phyloP scores from a whole-genome alignment of 331 rosid genomes.

The Phaseolus coccineus region DNA sequence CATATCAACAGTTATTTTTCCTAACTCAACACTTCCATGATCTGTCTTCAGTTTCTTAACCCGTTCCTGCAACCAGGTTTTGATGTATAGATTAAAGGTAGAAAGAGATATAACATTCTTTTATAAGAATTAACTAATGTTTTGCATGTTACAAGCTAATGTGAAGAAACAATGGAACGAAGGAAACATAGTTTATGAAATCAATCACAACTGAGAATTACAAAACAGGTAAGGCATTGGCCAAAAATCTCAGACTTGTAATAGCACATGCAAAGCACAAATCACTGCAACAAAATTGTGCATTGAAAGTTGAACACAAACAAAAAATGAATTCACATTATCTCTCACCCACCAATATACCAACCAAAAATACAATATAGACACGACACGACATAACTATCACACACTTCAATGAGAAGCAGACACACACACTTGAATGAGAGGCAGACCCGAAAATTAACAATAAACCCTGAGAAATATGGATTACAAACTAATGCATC shows the following conservation, averaged over 20 bases:
- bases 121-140: not conserved
- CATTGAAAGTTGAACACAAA: constrained; percentile 19
- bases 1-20: constrained; percentile 92
- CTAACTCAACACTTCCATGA: constrained; percentile 85
- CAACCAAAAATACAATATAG: constrained; percentile 5
- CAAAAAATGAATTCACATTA: constrained; percentile 21
- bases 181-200: constrained; percentile 22
- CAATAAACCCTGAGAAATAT: constrained; percentile 26
- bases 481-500: not conserved
- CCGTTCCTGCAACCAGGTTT: constrained; percentile 72
- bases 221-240: constrained; percentile 4
- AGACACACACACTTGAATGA: not conserved
- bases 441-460: constrained; percentile 14
- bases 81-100: constrained; percentile 23
- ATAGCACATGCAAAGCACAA: constrained; percentile 27
- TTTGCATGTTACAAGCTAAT: constrained; percentile 24
- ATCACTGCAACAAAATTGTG: not conserved
- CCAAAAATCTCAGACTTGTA: constrained; percentile 11
- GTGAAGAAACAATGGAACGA: constrained; percentile 22
- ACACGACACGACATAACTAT: constrained; percentile 22
- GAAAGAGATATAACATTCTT: not conserved
- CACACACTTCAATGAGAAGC: not conserved
- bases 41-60: constrained; percentile 85
- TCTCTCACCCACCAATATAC: constrained; percentile 10
- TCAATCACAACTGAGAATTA: not conserved